Evolutionary conservation across 2,329 filamentous ascomycete species (phyloP).

Genomic region (Ophioceras dolichostomum): DNA sequence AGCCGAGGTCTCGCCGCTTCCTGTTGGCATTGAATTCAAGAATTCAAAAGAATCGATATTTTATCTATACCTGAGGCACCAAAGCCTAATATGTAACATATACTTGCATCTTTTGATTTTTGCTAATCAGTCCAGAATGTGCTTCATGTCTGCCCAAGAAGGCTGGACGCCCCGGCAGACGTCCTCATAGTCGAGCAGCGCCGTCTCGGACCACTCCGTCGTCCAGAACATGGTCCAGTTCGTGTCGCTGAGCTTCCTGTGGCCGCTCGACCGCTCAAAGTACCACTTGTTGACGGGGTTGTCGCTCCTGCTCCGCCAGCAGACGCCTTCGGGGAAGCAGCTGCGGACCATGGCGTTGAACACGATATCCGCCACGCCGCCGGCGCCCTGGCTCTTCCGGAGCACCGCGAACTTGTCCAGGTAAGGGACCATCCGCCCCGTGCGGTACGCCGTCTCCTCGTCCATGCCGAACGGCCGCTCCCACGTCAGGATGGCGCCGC

Average conservation of each 20-base stretch:
- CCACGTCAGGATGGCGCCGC: constrained; percentile 90
- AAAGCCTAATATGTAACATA: too few relatives aligned
- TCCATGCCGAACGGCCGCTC: constrained; percentile 48
- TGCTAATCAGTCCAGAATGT: constrained; percentile 48
- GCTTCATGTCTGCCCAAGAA: constrained; percentile 50
- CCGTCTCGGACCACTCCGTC: constrained; percentile 47
- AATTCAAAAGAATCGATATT: too few relatives aligned
- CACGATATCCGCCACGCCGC: constrained; percentile 87
- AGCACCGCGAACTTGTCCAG: constrained; percentile 96
- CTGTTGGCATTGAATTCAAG: too few relatives aligned
- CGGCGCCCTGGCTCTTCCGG: constrained; percentile 75
- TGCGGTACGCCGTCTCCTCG: constrained; percentile 39
- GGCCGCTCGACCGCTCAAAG: constrained; percentile 79
- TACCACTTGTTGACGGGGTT: constrained; percentile 99
- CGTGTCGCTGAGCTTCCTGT: constrained; percentile 66
- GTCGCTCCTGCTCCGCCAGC: constrained; percentile 79
- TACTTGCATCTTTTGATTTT: neutral
- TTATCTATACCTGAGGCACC: too few relatives aligned
- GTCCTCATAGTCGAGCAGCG: constrained; percentile 57
- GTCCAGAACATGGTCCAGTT: constrained; percentile 99
- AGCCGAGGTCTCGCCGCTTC: too few relatives aligned
- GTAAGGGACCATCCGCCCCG: constrained; percentile 70
- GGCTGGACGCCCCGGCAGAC: constrained; percentile 57
- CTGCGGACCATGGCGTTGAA: constrained; percentile 91
- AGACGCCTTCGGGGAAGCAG: constrained; percentile 80